A percentile compares a stretch with the other conserved stretches of the same genome.
Evolutionary conservation across 2,329 filamentous ascomycete genomes (phyloP).

Genomic region (Nemania sp.): DNA sequence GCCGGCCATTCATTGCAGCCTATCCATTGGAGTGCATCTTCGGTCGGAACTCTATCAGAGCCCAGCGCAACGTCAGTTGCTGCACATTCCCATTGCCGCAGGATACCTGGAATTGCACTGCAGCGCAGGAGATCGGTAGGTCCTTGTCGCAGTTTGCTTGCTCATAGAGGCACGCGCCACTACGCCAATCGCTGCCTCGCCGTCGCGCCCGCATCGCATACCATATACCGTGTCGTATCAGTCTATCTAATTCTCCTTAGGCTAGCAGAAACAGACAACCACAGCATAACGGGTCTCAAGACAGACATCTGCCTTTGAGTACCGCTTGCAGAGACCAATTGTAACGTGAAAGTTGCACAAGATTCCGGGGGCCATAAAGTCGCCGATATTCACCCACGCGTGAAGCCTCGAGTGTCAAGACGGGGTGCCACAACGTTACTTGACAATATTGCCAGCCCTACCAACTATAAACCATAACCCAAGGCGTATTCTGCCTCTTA

Average conservation of each 20-base stretch:
- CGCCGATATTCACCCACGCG: slow-evolving; percentile 25
- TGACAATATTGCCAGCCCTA: slow-evolving; percentile 22
- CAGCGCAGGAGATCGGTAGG: background rate
- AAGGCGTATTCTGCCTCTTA: slow-evolving; percentile 10
- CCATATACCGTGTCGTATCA: slow-evolving; percentile 9
- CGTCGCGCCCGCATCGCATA: slow-evolving; percentile 17
- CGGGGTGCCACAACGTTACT: slow-evolving; percentile 24
- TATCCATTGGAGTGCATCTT: slow-evolving; percentile 15
- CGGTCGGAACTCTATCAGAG: slow-evolving; percentile 17
- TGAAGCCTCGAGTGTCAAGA: slow-evolving; percentile 11
- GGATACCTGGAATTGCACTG: background rate
- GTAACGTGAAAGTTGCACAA: slow-evolving; percentile 23
- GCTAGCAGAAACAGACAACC: slow-evolving; percentile 4
- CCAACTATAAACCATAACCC: too few relatives aligned
- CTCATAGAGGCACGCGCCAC: slow-evolving; percentile 19
- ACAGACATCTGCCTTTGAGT: background rate
- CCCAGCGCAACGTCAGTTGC: slow-evolving; percentile 1
- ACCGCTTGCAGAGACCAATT: slow-evolving; percentile 15
- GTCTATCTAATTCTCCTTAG: slow-evolving; percentile 22
- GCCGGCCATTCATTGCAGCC: slow-evolving; percentile 24
- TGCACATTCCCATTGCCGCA: slow-evolving; percentile 1
- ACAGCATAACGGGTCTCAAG: background rate
- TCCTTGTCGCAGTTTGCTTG: slow-evolving; percentile 6
- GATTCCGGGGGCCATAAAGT: slow-evolving; percentile 15
- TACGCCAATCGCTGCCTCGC: slow-evolving; percentile 14